phyloP scores from a whole-genome alignment of 192 early-diverging fungal species.

The Fimicolochytrium jonesii region DNA sequence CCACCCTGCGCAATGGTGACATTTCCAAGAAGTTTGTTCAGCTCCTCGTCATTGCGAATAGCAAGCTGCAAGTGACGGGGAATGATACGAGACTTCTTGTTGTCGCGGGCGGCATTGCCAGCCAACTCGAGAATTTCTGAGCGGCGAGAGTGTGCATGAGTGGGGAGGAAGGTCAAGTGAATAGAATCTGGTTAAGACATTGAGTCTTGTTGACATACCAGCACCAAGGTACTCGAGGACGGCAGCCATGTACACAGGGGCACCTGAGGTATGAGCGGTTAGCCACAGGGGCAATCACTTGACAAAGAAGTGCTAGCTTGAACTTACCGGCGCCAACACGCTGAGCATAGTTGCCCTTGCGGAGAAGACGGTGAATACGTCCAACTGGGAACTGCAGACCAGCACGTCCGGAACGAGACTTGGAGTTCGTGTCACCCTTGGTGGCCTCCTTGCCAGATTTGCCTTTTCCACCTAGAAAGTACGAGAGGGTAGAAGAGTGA shows the following conservation, averaged over 20 bases:
- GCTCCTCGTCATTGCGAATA: slow-evolving; percentile 94
- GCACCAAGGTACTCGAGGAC: slow-evolving; percentile 94
- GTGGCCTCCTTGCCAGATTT: slow-evolving; percentile 37
- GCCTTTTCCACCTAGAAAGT: slow-evolving; percentile 43
- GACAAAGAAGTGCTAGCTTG: no score
- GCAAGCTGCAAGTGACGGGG: slow-evolving; percentile 92
- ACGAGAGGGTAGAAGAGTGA: no score
- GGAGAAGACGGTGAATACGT: slow-evolving; percentile 92
- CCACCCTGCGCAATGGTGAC: slow-evolving; percentile 93
- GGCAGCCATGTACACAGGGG: slow-evolving; percentile 92
- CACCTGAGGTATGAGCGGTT: slow-evolving; percentile 43
- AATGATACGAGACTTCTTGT: slow-evolving; percentile 95
- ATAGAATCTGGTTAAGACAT: no score
- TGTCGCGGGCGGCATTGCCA: slow-evolving; percentile 91
- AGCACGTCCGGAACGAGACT: slow-evolving; percentile 83
- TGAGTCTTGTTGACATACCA: no score
- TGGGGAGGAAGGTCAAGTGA: no score
- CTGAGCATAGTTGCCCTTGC: slow-evolving; percentile 92
- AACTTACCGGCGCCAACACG: slow-evolving; percentile 74
- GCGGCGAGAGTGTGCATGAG: no score
- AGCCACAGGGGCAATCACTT: no score
- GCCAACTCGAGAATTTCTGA: slow-evolving; percentile 95
- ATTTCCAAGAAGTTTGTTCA: slow-evolving; percentile 85
- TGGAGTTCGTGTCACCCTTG: slow-evolving; percentile 25
- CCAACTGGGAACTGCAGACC: slow-evolving; percentile 89